phyloP scores from a whole-genome alignment of 2,329 filamentous ascomycete species.

The Clonostachys rhizophaga region DNA sequence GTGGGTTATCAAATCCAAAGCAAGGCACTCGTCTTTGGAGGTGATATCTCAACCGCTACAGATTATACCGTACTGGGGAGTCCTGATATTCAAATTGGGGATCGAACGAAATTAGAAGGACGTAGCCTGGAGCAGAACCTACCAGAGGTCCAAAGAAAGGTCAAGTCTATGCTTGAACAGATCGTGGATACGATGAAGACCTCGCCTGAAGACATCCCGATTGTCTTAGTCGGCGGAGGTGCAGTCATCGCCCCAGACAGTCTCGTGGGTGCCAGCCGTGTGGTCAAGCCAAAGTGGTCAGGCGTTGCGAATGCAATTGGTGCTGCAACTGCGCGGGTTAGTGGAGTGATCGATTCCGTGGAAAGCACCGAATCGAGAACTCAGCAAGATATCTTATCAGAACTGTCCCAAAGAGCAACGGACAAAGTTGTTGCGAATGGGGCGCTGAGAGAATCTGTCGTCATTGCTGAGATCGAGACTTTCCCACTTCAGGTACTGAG shows the following conservation, averaged over 20 bases:
- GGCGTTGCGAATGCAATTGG: slow-evolving; percentile 62
- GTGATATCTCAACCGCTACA: slow-evolving; percentile 51
- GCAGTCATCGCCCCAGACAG: slow-evolving; percentile 51
- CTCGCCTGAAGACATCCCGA: slow-evolving; percentile 50
- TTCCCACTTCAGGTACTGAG: slow-evolving; percentile 39
- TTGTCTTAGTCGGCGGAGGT: slow-evolving; percentile 60
- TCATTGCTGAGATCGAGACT: slow-evolving; percentile 47
- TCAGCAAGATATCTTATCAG: slow-evolving; percentile 26
- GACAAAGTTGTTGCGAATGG: slow-evolving; percentile 39
- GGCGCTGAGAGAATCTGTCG: slow-evolving; percentile 33
- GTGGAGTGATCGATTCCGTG: slow-evolving; percentile 45
- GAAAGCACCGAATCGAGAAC: slow-evolving; percentile 38
- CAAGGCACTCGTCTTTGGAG: slow-evolving; percentile 53
- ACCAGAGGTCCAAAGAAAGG: slow-evolving; percentile 25
- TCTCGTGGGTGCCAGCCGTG: slow-evolving; percentile 49
- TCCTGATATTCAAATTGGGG: slow-evolving; percentile 29
- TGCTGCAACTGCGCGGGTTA: slow-evolving; percentile 57
- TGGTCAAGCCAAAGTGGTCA: slow-evolving; percentile 52
- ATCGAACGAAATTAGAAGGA: slow-evolving; percentile 25
- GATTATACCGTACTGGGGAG: slow-evolving; percentile 41
- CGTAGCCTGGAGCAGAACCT: slow-evolving; percentile 24
- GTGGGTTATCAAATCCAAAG: slow-evolving; percentile 52
- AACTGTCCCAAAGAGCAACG: slow-evolving; percentile 32
- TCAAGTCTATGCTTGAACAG: slow-evolving; percentile 47
- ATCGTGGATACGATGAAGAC: slow-evolving; percentile 60